Percentiles rank a stretch among this genome's conserved stretches.
Evolutionary conservation across 2,329 filamentous ascomycete species (phyloP).

Genomic region (Ceratocystis variospora): DNA sequence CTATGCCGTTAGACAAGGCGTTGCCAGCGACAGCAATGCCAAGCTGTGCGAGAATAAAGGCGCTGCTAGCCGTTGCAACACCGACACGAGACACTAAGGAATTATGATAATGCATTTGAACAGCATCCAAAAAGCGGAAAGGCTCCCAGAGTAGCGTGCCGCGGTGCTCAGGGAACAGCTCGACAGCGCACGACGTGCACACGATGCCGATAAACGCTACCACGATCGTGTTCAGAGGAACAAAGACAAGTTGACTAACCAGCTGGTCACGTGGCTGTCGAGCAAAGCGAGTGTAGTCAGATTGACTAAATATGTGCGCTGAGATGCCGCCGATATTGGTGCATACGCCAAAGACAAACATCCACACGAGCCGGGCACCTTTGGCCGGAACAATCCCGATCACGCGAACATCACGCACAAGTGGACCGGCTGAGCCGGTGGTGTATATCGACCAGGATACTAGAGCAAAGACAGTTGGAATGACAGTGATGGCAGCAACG

Average conservation of each 20-base stretch:
- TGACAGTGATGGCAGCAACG: conserved; percentile 34
- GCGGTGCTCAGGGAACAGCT: conserved; percentile 32
- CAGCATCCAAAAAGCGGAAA: conserved; percentile 35
- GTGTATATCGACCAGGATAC: conserved; percentile 34
- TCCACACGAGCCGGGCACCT: conserved; percentile 22
- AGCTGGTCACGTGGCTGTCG: conserved; percentile 22
- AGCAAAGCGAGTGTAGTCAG: conserved; percentile 25
- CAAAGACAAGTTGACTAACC: conserved; percentile 30
- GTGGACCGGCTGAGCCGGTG: conserved; percentile 31
- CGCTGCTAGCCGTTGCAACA: conserved; percentile 23
- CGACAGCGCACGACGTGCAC: conserved; percentile 30
- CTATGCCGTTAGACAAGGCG: conserved; percentile 18
- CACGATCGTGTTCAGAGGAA: conserved; percentile 28
- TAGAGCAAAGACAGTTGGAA: conserved; percentile 28
- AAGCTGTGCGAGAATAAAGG: conserved; percentile 34
- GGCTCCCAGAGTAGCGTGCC: conserved; percentile 29
- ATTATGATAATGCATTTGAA: conserved; percentile 27
- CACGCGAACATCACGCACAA: conserved; percentile 26
- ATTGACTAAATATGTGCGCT: conserved; percentile 25
- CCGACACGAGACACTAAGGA: conserved; percentile 21
- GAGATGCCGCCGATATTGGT: conserved; percentile 24
- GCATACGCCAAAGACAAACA: conserved; percentile 25
- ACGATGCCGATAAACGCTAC: conserved; percentile 27
- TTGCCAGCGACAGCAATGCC: conserved; percentile 19
- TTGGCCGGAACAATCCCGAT: conserved; percentile 21